These are phyloP conservation scores for Floccularia luteovirens DNA, from an alignment of 768 basidiomycete genomes.

Conservation along the genomic window DNA sequence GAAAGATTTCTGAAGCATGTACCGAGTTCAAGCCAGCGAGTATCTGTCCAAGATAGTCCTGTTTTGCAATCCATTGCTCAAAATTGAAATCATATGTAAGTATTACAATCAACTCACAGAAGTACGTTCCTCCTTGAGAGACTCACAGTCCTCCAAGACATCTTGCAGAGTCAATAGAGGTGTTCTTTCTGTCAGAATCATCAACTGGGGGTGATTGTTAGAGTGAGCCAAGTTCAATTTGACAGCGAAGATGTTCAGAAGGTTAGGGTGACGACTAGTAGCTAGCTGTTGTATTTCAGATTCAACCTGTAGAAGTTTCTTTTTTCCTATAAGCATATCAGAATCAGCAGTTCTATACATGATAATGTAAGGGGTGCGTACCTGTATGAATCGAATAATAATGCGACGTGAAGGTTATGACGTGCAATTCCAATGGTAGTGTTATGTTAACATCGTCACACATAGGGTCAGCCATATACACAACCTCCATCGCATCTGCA, in stretches of 20 bases:
- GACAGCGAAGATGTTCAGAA: constrained; percentile 61
- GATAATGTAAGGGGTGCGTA: not conserved
- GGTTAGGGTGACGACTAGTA: constrained; percentile 52
- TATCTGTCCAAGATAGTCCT: constrained; percentile 76
- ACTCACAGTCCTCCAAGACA: constrained; percentile 69
- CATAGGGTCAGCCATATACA: constrained; percentile 70
- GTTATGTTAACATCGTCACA: constrained; percentile 52
- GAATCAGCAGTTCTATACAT: not conserved
- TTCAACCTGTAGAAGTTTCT: constrained; percentile 64
- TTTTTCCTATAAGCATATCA: constrained; percentile 47
- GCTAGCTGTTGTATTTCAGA: constrained; percentile 56
- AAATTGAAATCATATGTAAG: constrained; percentile 2
- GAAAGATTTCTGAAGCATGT: constrained; percentile 59
- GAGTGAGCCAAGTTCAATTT: constrained; percentile 49
- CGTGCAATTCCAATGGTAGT: constrained; percentile 59
- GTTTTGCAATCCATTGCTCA: not conserved
- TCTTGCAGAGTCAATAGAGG: constrained; percentile 63
- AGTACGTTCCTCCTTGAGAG: constrained; percentile 66
- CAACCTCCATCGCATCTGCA: constrained; percentile 54
- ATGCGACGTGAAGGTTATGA: constrained; percentile 55
- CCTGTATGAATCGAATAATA: constrained; percentile 47
- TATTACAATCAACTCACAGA: constrained; percentile 35
- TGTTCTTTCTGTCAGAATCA: constrained; percentile 65
- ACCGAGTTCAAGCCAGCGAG: constrained; percentile 61
- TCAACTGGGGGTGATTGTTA: constrained; percentile 42